Base-by-base conservation (phyloP, 1,139 yeast species). In the Yamadazyma dushanensis region DNA sequence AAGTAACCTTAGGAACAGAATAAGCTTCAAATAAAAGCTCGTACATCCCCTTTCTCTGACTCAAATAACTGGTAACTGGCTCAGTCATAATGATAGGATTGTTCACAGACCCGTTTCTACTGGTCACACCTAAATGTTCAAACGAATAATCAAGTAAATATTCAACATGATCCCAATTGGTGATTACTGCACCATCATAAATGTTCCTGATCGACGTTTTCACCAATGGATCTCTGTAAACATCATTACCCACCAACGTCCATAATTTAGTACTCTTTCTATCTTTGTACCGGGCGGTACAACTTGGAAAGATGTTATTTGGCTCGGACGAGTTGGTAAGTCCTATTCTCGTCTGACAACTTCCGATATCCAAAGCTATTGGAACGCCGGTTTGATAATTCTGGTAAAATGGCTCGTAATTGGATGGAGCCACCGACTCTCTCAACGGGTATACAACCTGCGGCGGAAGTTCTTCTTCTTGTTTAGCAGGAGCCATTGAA, bases 121-220 rank as follows among this genome's bases (percentile, higher is more conserved):
- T 73, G 14, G 61, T 55, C 3, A 87, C 95, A 4, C 89, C 83
- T 35, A 92, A 54, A 56, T 86, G 95, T 40, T 80, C 76, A 55
- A 92, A 83, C 0, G 92, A 70, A 54, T 89, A 92, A 56, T 92
- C 97, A 38, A 94, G 58, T 37, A 92, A 76, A 38, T 72, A 75
- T 56, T 94, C 98, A 7, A 84, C 75, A 39, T 83, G 78, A 41
- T 94, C 98, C 97, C 98, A 94, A 57, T 90, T 92, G 19, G 95
- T 81, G 24, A 92, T 68, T 47, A 88, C 63, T 3, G 88, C 76
- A 0, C 96, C 96, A 58, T 94, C 98, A 54, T 76, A 92, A 0
- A 97, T 96, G 3, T 86, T 70, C 50, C 78, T 80, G 31, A 87
- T 75, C 33, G 83, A 80, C 18, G 86, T 73, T 44, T 82, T 75